Evolutionary conservation across 495 filamentous ascomycete species (phyloP).

Genomic region (Tuber microsphaerosporum): DNA sequence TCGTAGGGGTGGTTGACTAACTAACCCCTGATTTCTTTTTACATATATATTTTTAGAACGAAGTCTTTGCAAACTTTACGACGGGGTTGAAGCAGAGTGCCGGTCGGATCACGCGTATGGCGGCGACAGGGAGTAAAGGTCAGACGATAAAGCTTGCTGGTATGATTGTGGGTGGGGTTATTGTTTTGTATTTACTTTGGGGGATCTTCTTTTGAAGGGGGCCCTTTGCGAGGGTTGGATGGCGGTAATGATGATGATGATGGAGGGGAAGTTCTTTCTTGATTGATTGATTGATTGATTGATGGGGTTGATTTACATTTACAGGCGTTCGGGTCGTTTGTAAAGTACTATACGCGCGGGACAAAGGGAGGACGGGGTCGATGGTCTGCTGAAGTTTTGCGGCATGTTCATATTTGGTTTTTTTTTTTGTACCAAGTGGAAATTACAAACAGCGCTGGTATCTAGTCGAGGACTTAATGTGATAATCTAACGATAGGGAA

Average conservation of each 20-base stretch:
- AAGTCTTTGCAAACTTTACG: slow-evolving; percentile 39
- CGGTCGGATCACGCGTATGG: slow-evolving; percentile 81
- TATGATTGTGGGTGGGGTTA: slow-evolving; percentile 66
- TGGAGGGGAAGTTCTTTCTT: neutral
- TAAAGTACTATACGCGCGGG: neutral
- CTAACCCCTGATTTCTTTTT: neutral
- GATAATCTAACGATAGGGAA: neutral
- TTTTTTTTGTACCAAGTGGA: neutral
- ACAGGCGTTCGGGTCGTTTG: slow-evolving; percentile 1
- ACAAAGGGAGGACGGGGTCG: neutral
- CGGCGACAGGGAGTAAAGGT: slow-evolving; percentile 78
- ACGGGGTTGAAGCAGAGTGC: slow-evolving; percentile 75
- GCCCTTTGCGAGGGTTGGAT: neutral
- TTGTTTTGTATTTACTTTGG: slow-evolving; percentile 66
- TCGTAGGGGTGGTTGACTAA: neutral
- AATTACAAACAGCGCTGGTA: neutral
- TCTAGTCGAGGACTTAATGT: neutral
- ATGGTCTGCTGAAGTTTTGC: neutral
- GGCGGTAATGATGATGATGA: neutral
- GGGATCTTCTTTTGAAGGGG: slow-evolving; percentile 57
- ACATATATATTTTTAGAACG: slow-evolving; percentile 13
- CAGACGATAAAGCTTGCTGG: slow-evolving; percentile 82
- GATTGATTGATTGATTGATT: neutral
- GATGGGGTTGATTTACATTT: neutral
- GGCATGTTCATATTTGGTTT: neutral